phyloP scores from a whole-genome alignment of 1,139 yeast genomes.

The Zygotorulaspora mrakii region DNA sequence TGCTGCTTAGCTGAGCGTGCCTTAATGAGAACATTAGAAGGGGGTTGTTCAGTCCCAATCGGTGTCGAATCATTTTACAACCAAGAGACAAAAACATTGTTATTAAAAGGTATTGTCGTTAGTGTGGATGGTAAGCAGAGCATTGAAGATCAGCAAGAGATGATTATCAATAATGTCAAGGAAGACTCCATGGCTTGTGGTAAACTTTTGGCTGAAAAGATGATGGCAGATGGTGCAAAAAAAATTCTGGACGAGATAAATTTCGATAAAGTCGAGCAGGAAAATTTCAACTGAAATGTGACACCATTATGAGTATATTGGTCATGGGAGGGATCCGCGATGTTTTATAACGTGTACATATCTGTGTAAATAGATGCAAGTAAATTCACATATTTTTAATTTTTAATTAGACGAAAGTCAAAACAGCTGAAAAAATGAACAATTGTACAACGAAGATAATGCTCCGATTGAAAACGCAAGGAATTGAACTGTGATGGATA shows the following conservation, averaged over 20 bases:
- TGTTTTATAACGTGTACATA: constrained; percentile 12
- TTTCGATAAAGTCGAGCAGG: constrained; percentile 52
- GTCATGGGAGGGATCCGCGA: constrained; percentile 1
- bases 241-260: constrained; percentile 76
- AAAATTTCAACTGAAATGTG: constrained; percentile 9
- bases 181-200: constrained; percentile 75
- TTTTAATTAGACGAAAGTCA: constrained; percentile 3
- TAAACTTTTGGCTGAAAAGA: constrained; percentile 57
- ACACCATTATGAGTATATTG: background rate
- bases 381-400: constrained; percentile 3
- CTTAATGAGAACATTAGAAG: constrained; percentile 83
- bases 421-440: background rate
- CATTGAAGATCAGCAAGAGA: constrained; percentile 47
- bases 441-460: background rate
- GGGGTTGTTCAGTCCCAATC: constrained; percentile 97
- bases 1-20: constrained; percentile 91
- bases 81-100: constrained; percentile 42
- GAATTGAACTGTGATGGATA: constrained; percentile 19
- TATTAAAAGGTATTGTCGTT: constrained; percentile 70
- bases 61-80: constrained; percentile 73
- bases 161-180: constrained; percentile 33
- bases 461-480: background rate
- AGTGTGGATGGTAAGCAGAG: constrained; percentile 74
- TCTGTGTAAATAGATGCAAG: constrained; percentile 6
- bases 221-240: constrained; percentile 77